phyloP scores from a whole-genome alignment of 2,329 filamentous ascomycete genomes.

The Chaetomiaceae sp. region DNA sequence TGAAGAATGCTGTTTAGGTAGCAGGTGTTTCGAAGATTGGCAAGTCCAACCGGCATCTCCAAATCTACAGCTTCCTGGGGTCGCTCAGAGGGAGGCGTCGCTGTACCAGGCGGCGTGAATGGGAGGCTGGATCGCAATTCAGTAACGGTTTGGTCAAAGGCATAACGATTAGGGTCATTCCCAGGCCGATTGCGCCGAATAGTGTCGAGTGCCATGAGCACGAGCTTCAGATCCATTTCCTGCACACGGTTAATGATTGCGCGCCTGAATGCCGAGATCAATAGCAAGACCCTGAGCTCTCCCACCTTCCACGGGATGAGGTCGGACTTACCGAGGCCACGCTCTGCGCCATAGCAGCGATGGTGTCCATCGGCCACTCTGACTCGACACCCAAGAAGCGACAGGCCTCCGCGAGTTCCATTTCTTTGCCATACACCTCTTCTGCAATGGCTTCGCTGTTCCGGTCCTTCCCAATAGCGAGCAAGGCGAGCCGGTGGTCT shows the following conservation, averaged over 20 bases:
- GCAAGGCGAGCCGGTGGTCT: slow-evolving; percentile 25
- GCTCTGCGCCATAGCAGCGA: slow-evolving; percentile 16
- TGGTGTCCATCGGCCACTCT: slow-evolving; percentile 18
- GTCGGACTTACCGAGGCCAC: slow-evolving; percentile 9
- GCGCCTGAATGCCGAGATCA: too few species aligned
- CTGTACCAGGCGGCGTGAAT: neutral
- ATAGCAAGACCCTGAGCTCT: too few species aligned
- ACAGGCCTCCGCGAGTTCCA: slow-evolving; percentile 23
- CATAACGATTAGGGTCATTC: slow-evolving; percentile 10
- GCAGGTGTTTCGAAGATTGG: slow-evolving; percentile 95
- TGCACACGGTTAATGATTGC: neutral
- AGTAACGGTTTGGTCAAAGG: slow-evolving; percentile 12
- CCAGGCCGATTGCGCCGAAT: slow-evolving; percentile 4
- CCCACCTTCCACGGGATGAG: too few species aligned
- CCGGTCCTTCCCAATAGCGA: slow-evolving; percentile 25
- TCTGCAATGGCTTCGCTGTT: slow-evolving; percentile 18
- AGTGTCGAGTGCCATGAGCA: slow-evolving; percentile 18
- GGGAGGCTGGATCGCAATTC: slow-evolving; percentile 8
- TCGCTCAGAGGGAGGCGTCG: neutral
- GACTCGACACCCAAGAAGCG: slow-evolving; percentile 16
- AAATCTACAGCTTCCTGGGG: slow-evolving; percentile 9
- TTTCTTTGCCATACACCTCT: slow-evolving; percentile 11
- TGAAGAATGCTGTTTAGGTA: slow-evolving; percentile 96
- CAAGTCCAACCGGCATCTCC: slow-evolving; percentile 69
- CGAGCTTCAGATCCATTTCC: slow-evolving; percentile 9